These are phyloP conservation scores for Mycosphaerella arachidis DNA, from an alignment of 2,329 filamentous ascomycete species.

Conservation along the genomic window DNA sequence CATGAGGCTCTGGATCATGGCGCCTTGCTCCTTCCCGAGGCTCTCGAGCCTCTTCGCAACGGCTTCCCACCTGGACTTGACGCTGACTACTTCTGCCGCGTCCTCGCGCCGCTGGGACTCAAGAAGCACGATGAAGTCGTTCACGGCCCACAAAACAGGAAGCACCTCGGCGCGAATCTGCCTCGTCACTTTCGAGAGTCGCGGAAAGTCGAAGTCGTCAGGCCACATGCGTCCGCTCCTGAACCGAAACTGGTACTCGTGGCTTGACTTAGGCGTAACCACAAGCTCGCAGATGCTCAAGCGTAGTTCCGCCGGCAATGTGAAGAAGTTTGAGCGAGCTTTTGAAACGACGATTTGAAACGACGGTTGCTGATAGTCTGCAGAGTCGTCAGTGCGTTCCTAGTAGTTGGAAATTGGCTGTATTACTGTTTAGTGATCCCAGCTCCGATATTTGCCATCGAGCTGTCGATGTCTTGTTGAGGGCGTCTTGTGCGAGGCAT, in stretches of 20 bases:
- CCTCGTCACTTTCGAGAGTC: too few species aligned
- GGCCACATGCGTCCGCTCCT: too few species aligned
- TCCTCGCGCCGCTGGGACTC: too few species aligned
- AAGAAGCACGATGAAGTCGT: too few species aligned
- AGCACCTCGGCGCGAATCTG: not conserved
- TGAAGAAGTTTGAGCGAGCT: not conserved
- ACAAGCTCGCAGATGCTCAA: not conserved
- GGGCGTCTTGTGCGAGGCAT: not conserved
- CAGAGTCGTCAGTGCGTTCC: too few species aligned
- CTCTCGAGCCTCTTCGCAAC: not conserved
- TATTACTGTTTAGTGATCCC: not conserved
- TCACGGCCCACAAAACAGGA: too few species aligned
- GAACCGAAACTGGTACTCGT: not conserved
- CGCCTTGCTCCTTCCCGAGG: not conserved
- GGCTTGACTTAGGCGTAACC: not conserved
- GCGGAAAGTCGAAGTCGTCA: too few species aligned
- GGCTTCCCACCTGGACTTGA: not conserved
- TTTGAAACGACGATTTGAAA: not conserved
- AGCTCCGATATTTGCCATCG: not conserved
- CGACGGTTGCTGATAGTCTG: not conserved
- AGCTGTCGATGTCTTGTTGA: not conserved
- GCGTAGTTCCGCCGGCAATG: not conserved
- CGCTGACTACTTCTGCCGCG: not conserved
- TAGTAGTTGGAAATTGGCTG: not conserved
- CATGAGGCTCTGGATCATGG: not conserved